Evolutionary conservation across 176 grass and related monocot species (phyloP).

Genomic region (Pharus latifolius): DNA sequence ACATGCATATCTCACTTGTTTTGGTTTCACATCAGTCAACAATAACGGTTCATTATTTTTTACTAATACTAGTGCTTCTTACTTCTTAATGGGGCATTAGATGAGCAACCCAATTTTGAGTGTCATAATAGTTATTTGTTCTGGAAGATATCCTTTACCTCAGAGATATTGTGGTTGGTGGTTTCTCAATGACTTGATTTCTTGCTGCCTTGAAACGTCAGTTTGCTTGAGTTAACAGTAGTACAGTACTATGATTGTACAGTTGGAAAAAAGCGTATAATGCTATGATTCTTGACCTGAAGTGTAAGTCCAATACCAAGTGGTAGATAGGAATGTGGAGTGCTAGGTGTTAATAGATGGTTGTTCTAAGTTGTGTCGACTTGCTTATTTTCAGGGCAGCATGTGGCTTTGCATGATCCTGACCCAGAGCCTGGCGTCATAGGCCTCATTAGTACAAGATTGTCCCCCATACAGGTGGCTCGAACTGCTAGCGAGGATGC

Average conservation of each 20-base stretch:
- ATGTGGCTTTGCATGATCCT: constrained; percentile 88
- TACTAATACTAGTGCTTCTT: too few relatives aligned
- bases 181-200: neutral
- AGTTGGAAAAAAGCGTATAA: neutral
- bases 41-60: too few relatives aligned
- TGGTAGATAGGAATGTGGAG: neutral
- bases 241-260: neutral
- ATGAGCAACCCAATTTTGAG: too few relatives aligned
- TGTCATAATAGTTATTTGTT: too few relatives aligned
- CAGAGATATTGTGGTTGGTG: too few relatives aligned
- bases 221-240: neutral
- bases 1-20: neutral
- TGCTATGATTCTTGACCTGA: neutral
- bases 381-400: constrained; percentile 64
- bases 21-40: neutral
- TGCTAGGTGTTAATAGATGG: neutral
- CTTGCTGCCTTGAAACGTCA: neutral
- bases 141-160: too few relatives aligned
- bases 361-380: neutral
- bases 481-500: constrained; percentile 82
- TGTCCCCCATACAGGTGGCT: constrained; percentile 74
- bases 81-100: too few relatives aligned
- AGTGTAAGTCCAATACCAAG: neutral
- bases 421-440: constrained; percentile 64
- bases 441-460: constrained; percentile 76